Base-by-base conservation (phyloP, 2,329 filamentous ascomycete genomes). In the Claviceps sp. region DNA sequence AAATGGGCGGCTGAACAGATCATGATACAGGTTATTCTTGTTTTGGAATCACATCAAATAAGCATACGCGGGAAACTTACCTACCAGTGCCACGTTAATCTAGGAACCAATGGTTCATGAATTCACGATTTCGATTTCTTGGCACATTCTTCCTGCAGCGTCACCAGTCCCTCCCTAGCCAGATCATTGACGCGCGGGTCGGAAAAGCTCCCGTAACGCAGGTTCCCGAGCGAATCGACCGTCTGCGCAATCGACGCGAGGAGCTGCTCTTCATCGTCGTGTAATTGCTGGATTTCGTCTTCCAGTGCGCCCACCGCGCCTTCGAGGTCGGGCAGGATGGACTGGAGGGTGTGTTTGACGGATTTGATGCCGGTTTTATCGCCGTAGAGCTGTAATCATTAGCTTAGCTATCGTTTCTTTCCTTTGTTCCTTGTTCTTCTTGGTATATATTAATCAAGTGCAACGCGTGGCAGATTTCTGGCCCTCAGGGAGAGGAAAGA, bases 171-270 rank as follows among this genome's bases (percentile, higher is more conserved):
- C 47, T 83, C 77, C 18, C 89, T 69, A 34, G 88, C 78, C 57
- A 89, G 83, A 47, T 80, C 75, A 26, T 73, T 74, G 36, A 90
- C 68, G 54, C 80, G 74, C 22, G 74, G 66, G 56, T 86, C 85
- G 38, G 78, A 75, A 53, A 93, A 77, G 52, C 82, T 82, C 40
- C 89, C 89, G 61, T 93, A 91, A 46, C 87, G 81, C 52, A 95
- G 73, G 66, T 94, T 87, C 65, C 88, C 94, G 63, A 95, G 70
- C 47, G 78, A 80, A 36, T 84, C 84, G 16, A 93, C 77, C 0
- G 77, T 83, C 52, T 80, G 75, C 57, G 76, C 75, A 49, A 93
- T 76, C 11, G 79, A 77, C 4, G 76, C 71, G 5, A 85, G 66
- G 3, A 89, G 69, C 1, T 65, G 64, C 0, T 74, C 72, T 50